Base-by-base conservation (phyloP, 495 filamentous ascomycete species). In the Cladorrhinum samala region DNA sequence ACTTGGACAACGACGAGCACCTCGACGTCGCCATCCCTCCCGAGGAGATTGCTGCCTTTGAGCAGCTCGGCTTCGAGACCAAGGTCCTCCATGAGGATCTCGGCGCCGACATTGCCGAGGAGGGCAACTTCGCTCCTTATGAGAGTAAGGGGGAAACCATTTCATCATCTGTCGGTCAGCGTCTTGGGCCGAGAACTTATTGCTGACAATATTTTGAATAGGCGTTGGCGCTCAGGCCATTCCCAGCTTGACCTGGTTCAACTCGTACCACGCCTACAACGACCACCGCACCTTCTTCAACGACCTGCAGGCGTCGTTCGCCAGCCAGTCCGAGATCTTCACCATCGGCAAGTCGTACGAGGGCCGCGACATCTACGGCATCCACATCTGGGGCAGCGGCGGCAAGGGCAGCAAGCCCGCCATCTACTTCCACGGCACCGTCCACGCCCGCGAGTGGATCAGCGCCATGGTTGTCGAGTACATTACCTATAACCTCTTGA, bases 401-500 rank as follows among this genome's bases (percentile, higher is more conserved):
- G 77, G 77, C 13, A 78, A 77, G 59, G 73, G 77, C 17, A 70
- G 59, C n/a, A 79, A 79, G 66, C 77, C 78, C 8, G 82, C 77
- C 8, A 69, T 83, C 36, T 70, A 82, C 54, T 77, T 78, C 60
- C 81, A 85, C 57, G 77, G 76, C 9, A 84, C 77, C 27, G 82
- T 84, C 20, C 82, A 85, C 61, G 82, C 82, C 6, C 60, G 82
- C 11, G 82, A 85, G 66, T 85, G 82, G 82, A 82, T 85, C 51
- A 76, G 78, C 13, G 75, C 78, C 13, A 71, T 56, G 57, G 62
- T 65, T 14, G 71, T 74, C 39, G 81, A 84, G 59, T 84, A 82
- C 63, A 63, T 82, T 20, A 68, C 77, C 8, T 83, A 79, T 63
- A 61, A 71, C 37, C 70, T 84, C 42, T 62, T 84, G 9, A 69